These are phyloP conservation scores for Chaetoceros tenuissimus DNA, from an alignment of 108 stramenopile species.

Conservation along the genomic window DNA sequence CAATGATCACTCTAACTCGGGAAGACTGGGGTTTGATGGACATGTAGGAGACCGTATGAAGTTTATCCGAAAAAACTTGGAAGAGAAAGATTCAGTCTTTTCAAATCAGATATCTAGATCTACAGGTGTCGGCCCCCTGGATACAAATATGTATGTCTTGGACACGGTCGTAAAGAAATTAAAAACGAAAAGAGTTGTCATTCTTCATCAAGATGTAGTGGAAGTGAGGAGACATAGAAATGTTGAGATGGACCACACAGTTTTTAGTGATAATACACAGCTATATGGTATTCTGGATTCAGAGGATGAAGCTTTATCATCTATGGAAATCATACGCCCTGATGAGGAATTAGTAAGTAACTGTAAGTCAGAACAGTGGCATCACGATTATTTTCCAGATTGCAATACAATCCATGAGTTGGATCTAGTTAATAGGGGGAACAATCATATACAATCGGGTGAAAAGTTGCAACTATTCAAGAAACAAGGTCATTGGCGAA, in stretches of 20 bases:
- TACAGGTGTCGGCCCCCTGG: too few species aligned
- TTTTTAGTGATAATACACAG: slow-evolving; percentile 61
- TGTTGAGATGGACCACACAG: slow-evolving; percentile 26
- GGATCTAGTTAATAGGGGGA: slow-evolving; percentile 19
- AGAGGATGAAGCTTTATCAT: slow-evolving; percentile 29
- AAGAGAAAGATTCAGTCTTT: too few species aligned
- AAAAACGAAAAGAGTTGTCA: too few species aligned
- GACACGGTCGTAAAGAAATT: too few species aligned
- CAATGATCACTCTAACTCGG: too few species aligned
- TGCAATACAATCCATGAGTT: slow-evolving; percentile 65
- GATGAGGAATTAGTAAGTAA: slow-evolving; percentile 36
- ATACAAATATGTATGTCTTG: too few species aligned
- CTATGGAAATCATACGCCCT: slow-evolving; percentile 49
- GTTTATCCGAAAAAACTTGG: too few species aligned
- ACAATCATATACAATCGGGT: slow-evolving; percentile 9
- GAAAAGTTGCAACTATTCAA: slow-evolving; percentile 41
- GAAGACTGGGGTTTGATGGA: too few species aligned
- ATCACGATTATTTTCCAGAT: slow-evolving; percentile 57
- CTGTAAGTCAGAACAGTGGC: slow-evolving; percentile 75
- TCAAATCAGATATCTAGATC: too few species aligned
- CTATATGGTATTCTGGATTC: slow-evolving; percentile 47
- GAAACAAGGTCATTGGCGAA: slow-evolving; percentile 60
- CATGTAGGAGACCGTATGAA: too few species aligned
- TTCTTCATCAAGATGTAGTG: too few species aligned
- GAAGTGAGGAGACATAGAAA: too few species aligned